Base-by-base conservation (phyloP, 1,139 yeast genomes). In the Pichia sp. region DNA sequence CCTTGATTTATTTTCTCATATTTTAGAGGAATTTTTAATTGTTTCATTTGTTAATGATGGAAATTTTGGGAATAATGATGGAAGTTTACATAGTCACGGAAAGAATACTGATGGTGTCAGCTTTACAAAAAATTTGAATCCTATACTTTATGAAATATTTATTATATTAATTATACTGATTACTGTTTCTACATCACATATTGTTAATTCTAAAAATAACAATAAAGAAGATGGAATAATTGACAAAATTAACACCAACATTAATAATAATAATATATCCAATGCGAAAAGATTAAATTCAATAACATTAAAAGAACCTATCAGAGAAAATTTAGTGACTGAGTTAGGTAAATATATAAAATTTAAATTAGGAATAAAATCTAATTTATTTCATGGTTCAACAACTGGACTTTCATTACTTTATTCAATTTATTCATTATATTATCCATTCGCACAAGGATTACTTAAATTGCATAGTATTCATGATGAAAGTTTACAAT, bases 1-100 rank as follows among this genome's bases (percentile, higher is more conserved):
- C 0, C 78, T 87, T 48, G 97, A 92, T 61, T 70, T 92, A 46
- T 68, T 87, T 43, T 85, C 95, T 45, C 98, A 92, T 62, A 74
- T 87, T 12, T 58, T 86, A 23, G 97, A 92, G 62, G 95, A 86
- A 53, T 61, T 78, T 39, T 76, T 85, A 36, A 76, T 76, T 28
- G 65, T 64, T 24, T 35, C 46, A 2, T 26, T 45, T 26, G 66
- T 71, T 52, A 81, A 71, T 24, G 4, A 16, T 16, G 38, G 38
- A 11, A 22, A 65, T 3, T 58, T 65, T 5, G 64, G 64, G 2
- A 60, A 62, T 10, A 52, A 51, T n/a, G 37, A 53, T 41, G 63
- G 68, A 30, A 59, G 61, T 25, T 32, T 25, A 26, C 41, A 42
- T 30, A 22, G 31, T 6, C 69, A 65, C 34, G 43, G 41, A 55